Base-by-base conservation (phyloP, 495 filamentous ascomycete species). In the Penicillium salamii region DNA sequence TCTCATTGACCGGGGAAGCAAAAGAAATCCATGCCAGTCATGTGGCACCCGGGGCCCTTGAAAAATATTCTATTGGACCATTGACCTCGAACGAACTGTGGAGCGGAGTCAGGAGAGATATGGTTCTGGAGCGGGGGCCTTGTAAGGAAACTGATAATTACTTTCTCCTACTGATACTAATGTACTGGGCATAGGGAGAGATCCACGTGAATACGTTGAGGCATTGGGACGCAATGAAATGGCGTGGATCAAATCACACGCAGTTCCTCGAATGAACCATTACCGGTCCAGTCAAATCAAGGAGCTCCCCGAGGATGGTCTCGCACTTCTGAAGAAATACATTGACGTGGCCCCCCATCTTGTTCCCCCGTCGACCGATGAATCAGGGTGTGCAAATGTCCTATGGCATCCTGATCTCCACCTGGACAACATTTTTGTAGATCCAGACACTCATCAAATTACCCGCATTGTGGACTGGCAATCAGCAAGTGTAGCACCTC, bases 341-440 rank as follows among this genome's bases (percentile, higher is more conserved):
- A 49, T 59, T 36, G 18, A 49, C 5, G 47, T 59, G 8, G 23
- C 56, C 4, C 21, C 52, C n/a, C 38, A 55, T 46, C 42, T 58
- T 20, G n/a, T 48, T 15, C 52, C 52, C 24, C 42, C 41, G 9
- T 45, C 63, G 38, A 51, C 14, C 23, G 48, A 59, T 23, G 31
- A 42, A 53, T 32, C 44, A 9, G 53, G 45, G 11, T 17, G 14
- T 26, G 28, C 49, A 14, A 63, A 61, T 13, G 55, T 61, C 35
- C 52, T 73, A 1, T 74, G 64, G 65, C 67, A 75, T 46, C 53
- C 57, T 24, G 72, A 76, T 40, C 61, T 76, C 18, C 66, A 74
- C 41, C 58, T 68, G 21, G 62, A 66, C 5, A 76, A 76, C 46
- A 53, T 76, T 7, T 72, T 69, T 35, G 60, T 74, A 1, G 56